Evolutionary conservation across 2,329 filamentous ascomycete species (phyloP), one percentile per base, ranked within the genome.

Genomic region (Thielaviopsis ethacetica): DNA sequence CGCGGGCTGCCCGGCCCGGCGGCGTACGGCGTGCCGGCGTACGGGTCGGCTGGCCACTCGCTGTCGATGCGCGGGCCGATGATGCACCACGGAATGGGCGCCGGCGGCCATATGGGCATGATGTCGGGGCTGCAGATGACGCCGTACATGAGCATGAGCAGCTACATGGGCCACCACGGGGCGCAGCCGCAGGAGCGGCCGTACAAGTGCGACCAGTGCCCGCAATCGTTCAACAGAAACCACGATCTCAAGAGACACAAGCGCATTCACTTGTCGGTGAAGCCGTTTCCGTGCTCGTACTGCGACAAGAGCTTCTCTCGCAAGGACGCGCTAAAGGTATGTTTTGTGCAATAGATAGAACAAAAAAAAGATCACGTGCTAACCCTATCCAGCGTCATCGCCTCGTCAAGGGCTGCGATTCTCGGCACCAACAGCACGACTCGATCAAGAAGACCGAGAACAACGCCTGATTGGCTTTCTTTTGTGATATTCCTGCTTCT

Each of bases 221-320:
- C 87, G 0, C 89, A 95, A 69, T 91, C 88, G 44, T 98, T 98
- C 74, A 97, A 95, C 70, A 79, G 93, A 4, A 97, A 97, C 64
- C 93, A 97, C 68, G 93, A 97, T 67, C 71, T 97, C 65, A 98
- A 98, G 73, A 81, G 93, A 56, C 93, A 98, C 70, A 95, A 95
- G 76, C 77, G 90, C 55, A 97, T 97, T 61, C 93, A 98, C 71
- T 72, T 97, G 60, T 88, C 90, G 0, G 88, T 97, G 49, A 98
- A 98, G 76, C 93, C 93, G 0, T 97, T 91, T 70, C 91, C 91
- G 0, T 98, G 93, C 69, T 81, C 76, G 6, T 85, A 86, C 67
- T 98, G 93, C 69, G 90, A 95, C 62, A 97, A 97, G 79, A 93
- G 88, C 68, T 98, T 98, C 67, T 96, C 91, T 2, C 80, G 93